phyloP scores from a whole-genome alignment of 1,284 basidiomycete species.

The Mrakiaceae sp. region DNA sequence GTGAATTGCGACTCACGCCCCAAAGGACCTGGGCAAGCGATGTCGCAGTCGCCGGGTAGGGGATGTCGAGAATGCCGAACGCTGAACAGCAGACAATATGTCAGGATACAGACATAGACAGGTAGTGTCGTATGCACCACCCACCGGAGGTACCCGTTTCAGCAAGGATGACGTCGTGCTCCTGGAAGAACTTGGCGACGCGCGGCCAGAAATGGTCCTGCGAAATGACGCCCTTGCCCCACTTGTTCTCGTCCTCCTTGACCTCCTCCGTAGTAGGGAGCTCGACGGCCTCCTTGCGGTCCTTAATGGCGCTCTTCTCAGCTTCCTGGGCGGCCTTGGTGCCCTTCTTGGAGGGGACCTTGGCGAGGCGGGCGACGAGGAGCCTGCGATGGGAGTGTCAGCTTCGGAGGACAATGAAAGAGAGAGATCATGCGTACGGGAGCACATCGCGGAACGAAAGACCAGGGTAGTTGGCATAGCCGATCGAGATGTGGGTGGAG shows the following conservation, averaged over 20 bases:
- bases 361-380: conserved; percentile 31
- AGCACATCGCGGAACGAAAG: conserved; percentile 40
- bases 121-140: conserved; percentile 23
- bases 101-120: conserved; percentile 35
- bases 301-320: conserved; percentile 21
- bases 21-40: conserved; percentile 54
- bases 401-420: too few species aligned
- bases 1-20: conserved; percentile 29
- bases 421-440: conserved; percentile 20
- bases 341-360: conserved; percentile 22
- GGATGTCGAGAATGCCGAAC: conserved; percentile 66
- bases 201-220: conserved; percentile 72
- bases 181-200: conserved; percentile 62
- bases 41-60: conserved; percentile 53
- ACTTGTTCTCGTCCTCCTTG: conserved; percentile 25
- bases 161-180: conserved; percentile 61
- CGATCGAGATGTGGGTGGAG: conserved; percentile 39
- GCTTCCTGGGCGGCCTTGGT: conserved; percentile 19
- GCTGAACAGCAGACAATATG: conserved; percentile 39
- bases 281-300: conserved; percentile 24
- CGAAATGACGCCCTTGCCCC: conserved; percentile 40
- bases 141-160: conserved; percentile 54
- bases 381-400: conserved; percentile 3
- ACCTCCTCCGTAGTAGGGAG: conserved; percentile 20
- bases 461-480: conserved; percentile 37